Conservation (phyloP, 1,284 basidiomycete genomes). For the Exobasidium cylindrosporum region DNA sequence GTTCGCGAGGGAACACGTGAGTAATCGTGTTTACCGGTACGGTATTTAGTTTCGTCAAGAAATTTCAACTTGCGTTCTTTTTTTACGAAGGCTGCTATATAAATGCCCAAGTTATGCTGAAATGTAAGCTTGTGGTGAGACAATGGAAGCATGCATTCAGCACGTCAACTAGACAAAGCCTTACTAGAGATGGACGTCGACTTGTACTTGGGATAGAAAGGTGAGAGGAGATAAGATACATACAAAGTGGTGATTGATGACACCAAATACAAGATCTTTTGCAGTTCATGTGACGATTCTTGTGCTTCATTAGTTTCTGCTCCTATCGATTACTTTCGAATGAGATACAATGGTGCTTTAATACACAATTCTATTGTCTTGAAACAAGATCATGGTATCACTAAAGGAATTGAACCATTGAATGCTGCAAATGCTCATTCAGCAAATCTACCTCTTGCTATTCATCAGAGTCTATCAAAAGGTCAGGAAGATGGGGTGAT, state of each 20-base stretch:
- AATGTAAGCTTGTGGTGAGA: no score
- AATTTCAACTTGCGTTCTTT: no score
- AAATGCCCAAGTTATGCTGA: no score
- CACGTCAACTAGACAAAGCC: neutral
- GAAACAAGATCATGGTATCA: slow-evolving; percentile 45
- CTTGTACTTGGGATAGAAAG: slow-evolving; percentile 49
- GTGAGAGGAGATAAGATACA: slow-evolving; percentile 17
- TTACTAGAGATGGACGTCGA: slow-evolving; percentile 13
- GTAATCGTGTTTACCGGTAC: no score
- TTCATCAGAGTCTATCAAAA: slow-evolving; percentile 27
- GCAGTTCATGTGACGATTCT: slow-evolving; percentile 52
- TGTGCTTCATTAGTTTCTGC: slow-evolving; percentile 45
- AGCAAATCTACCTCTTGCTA: slow-evolving; percentile 34
- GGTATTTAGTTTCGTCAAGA: no score
- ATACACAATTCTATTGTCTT: slow-evolving; percentile 42
- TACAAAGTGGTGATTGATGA: no score
- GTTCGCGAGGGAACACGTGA: no score
- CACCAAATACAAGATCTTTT: no score
- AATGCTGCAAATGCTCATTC: slow-evolving; percentile 40
- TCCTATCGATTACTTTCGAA: slow-evolving; percentile 10
- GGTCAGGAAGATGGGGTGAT: slow-evolving; percentile 13
- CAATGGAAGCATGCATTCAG: neutral
- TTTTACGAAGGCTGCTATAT: no score
- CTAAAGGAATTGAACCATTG: slow-evolving; percentile 47
- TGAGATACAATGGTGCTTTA: slow-evolving; percentile 16